Conservation (phyloP, 441 rosid species). For the Sinapis alba region DNA sequence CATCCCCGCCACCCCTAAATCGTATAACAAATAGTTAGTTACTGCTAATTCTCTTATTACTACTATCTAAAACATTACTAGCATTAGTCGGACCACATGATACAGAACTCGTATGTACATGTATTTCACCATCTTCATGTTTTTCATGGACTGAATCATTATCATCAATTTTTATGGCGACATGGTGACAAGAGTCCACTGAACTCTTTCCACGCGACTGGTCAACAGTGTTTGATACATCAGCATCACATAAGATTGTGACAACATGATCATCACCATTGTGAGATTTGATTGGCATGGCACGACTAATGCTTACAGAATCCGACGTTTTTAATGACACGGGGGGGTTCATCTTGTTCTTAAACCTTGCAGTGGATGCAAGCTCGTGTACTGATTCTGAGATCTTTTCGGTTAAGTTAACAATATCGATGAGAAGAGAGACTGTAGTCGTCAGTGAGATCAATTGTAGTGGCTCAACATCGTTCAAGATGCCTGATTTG, state of each 20-base stretch:
- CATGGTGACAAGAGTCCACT: conserved; percentile 19
- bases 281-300: conserved; percentile 11
- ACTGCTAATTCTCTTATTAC: not conserved
- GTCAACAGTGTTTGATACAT: conserved; percentile 13
- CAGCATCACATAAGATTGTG: conserved; percentile 26
- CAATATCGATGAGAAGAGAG: conserved; percentile 53
- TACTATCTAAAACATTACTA: conserved; percentile 14
- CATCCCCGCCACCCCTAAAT: not conserved
- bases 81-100: not conserved
- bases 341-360: conserved; percentile 33
- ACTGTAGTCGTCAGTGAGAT: conserved; percentile 49
- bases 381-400: conserved; percentile 54
- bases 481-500: conserved; percentile 46
- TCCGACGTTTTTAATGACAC: conserved; percentile 29
- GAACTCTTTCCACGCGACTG: conserved; percentile 26
- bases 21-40: conserved; percentile 11
- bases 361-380: conserved; percentile 48
- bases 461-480: conserved; percentile 43
- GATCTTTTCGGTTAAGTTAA: conserved; percentile 45
- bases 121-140: conserved; percentile 33
- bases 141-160: conserved; percentile 17
- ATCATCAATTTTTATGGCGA: conserved; percentile 28
- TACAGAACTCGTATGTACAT: conserved; percentile 22
- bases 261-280: conserved; percentile 26
- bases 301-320: not conserved